Evolutionary conservation across 192 early-diverging fungal species (phyloP).

Genomic region (Obelidium mucronatum): DNA sequence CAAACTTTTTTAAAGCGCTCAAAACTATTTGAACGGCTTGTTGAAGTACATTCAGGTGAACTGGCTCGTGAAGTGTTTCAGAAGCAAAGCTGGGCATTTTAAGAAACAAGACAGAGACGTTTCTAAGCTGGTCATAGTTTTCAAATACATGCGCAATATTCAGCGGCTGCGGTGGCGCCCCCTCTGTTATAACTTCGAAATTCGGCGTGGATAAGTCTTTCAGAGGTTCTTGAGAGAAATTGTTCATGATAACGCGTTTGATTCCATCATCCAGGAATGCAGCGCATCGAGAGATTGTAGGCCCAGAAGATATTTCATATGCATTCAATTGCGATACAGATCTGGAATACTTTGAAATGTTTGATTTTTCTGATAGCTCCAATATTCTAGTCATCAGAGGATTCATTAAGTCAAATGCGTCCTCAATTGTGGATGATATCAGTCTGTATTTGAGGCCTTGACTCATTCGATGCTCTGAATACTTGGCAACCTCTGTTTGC

Average conservation of each 20-base stretch:
- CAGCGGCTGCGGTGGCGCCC: not conserved
- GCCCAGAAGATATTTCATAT: not conserved
- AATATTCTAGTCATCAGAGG: not conserved
- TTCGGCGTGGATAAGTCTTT: not conserved
- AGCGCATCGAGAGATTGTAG: not conserved
- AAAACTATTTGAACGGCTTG: constrained; percentile 20
- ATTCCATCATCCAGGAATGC: constrained; percentile 13
- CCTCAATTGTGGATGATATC: constrained; percentile 6
- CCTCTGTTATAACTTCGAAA: not conserved
- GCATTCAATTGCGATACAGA: not conserved
- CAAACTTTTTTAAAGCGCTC: constrained; percentile 4
- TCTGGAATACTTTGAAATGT: not conserved
- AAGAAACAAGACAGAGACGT: constrained; percentile 28
- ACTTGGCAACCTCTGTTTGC: constrained; percentile 8
- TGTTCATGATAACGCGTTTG: constrained; percentile 8
- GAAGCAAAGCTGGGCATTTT: constrained; percentile 21
- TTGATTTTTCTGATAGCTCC: not conserved
- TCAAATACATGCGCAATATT: not conserved
- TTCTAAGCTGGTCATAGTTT: constrained; percentile 36
- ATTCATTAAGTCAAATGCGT: constrained; percentile 11
- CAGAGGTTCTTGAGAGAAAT: not conserved
- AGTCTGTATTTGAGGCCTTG: constrained; percentile 14
- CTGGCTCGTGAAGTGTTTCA: constrained; percentile 14
- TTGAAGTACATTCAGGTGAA: constrained; percentile 19
- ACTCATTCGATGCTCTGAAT: constrained; percentile 23